Conservation (phyloP, 2,329 filamentous ascomycete genomes). For the Coniochaeta prunicola region DNA sequence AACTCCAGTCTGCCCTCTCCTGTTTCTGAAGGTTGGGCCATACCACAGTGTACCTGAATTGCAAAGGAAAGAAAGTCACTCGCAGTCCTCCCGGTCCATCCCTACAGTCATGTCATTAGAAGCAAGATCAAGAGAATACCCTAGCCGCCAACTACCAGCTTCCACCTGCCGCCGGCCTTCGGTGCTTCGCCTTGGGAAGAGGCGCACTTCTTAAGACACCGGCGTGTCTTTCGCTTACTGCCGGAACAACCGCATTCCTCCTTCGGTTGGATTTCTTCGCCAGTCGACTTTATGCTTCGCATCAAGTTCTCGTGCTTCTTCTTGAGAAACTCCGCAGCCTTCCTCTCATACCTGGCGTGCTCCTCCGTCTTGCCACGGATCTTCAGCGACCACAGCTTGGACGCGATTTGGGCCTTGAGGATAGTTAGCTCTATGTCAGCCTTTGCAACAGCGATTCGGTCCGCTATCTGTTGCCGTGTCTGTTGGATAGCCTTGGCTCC, state of each 20-base stretch:
- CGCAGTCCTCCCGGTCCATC: background rate
- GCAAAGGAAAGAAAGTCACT: background rate
- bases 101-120: background rate
- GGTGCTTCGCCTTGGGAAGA: background rate
- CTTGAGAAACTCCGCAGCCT: conserved; percentile 34
- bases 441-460: background rate
- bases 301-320: conserved; percentile 13
- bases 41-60: background rate
- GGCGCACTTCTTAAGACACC: background rate
- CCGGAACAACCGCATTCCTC: conserved; percentile 4
- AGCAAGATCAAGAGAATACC: background rate
- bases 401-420: conserved; percentile 46
- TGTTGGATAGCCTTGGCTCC: conserved; percentile 14
- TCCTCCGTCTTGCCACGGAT: conserved; percentile 41
- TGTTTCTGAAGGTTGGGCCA: background rate
- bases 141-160: background rate
- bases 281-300: background rate
- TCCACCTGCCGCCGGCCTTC: background rate
- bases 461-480: conserved; percentile 18
- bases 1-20: background rate
- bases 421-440: conserved; percentile 35
- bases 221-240: background rate
- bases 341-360: conserved; percentile 34
- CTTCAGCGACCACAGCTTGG: conserved; percentile 51
- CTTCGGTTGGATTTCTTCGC: background rate